Evolutionary conservation across 1,284 basidiomycete species (phyloP).

Genomic region (Ganoderma boninense): DNA sequence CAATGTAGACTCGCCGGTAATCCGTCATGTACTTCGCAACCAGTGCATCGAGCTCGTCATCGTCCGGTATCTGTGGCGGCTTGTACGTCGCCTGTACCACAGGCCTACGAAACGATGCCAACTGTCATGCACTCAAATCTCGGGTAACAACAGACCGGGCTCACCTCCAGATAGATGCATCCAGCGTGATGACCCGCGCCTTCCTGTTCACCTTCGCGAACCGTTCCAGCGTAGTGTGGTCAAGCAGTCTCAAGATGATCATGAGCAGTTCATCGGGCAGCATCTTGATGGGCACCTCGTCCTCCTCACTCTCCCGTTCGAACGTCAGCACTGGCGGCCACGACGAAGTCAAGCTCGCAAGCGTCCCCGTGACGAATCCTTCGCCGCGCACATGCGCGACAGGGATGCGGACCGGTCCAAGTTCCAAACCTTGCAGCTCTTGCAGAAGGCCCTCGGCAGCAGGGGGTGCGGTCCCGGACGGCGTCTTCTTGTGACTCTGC

Average conservation of each 20-base stretch:
- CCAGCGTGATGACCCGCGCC: constrained; percentile 74
- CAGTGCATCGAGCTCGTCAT: constrained; percentile 55
- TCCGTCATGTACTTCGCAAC: constrained; percentile 63
- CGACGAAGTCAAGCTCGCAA: constrained; percentile 55
- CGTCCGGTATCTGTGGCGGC: constrained; percentile 72
- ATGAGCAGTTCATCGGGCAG: constrained; percentile 84
- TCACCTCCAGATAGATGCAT: constrained; percentile 80
- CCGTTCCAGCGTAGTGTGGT: constrained; percentile 75
- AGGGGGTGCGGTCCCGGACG: not conserved
- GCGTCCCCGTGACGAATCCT: constrained; percentile 43
- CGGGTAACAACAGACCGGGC: constrained; percentile 29
- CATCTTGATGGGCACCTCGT: constrained; percentile 59
- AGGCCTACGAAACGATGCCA: constrained; percentile 17
- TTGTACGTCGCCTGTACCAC: constrained; percentile 63
- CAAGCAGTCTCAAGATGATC: constrained; percentile 67
- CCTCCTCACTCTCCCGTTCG: constrained; percentile 68
- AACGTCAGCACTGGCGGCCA: constrained; percentile 68
- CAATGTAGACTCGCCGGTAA: constrained; percentile 80
- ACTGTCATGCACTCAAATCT: not conserved
- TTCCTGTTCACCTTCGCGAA: constrained; percentile 79
- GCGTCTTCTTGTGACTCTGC: constrained; percentile 13
- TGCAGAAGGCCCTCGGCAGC: constrained; percentile 24
- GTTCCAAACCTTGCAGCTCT: constrained; percentile 23
- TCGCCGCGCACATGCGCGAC: constrained; percentile 34
- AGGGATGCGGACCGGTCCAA: constrained; percentile 23